A percentile compares a stretch with the other conserved stretches of the same genome.
phyloP scores from a whole-genome alignment of 768 basidiomycete genomes.

The Pleurotus eryngii region DNA sequence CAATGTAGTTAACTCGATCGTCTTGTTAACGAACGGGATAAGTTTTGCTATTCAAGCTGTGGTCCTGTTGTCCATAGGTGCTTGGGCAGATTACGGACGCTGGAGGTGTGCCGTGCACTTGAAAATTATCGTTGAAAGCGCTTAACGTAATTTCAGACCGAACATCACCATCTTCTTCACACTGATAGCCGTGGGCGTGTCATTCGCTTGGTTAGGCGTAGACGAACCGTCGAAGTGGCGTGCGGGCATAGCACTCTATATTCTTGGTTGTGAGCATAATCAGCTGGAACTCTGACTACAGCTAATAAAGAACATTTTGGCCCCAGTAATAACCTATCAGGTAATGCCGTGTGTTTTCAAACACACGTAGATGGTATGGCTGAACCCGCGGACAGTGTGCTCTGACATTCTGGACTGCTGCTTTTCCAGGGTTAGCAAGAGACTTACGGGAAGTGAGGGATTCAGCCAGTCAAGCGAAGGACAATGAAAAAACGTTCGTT shows the following conservation, averaged over 20 bases:
- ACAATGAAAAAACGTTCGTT: slow-evolving; percentile 46
- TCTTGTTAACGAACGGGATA: slow-evolving; percentile 75
- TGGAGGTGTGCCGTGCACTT: slow-evolving; percentile 50
- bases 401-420: slow-evolving; percentile 81
- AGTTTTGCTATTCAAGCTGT: slow-evolving; percentile 75
- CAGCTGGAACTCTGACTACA: background rate
- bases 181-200: slow-evolving; percentile 58
- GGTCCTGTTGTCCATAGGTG: slow-evolving; percentile 62
- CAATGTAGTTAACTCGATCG: slow-evolving; percentile 66
- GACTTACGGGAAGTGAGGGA: slow-evolving; percentile 67
- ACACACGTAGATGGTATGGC: no score
- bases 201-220: slow-evolving; percentile 78
- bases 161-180: slow-evolving; percentile 80
- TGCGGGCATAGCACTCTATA: slow-evolving; percentile 57
- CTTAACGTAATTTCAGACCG: slow-evolving; percentile 39
- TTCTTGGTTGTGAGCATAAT: slow-evolving; percentile 52
- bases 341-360: slow-evolving; percentile 19
- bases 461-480: slow-evolving; percentile 37
- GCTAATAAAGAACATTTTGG: background rate
- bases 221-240: slow-evolving; percentile 63
- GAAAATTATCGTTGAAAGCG: background rate
- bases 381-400: slow-evolving; percentile 39
- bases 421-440: slow-evolving; percentile 72
- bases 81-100: slow-evolving; percentile 80
- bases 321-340: slow-evolving; percentile 69